These are phyloP conservation scores for Chytriomyces sp. DNA, from an alignment of 192 early-diverging fungal species.

Conservation along the genomic window DNA sequence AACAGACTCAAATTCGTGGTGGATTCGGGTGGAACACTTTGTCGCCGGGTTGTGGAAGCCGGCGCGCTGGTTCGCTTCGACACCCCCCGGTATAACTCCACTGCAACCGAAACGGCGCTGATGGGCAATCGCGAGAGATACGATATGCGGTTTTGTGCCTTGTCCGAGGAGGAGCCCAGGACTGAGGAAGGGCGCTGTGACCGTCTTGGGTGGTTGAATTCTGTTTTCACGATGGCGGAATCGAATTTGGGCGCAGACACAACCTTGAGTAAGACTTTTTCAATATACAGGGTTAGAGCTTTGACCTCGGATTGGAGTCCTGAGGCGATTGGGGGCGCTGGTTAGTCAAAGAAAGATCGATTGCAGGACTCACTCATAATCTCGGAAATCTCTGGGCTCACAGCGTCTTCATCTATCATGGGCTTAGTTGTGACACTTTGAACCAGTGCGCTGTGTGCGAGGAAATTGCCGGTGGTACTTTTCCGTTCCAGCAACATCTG, in stretches of 20 bases:
- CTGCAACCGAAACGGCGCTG: neutral
- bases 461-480: slow-evolving; percentile 4
- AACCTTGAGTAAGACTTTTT: slow-evolving; percentile 6
- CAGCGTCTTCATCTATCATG: neutral
- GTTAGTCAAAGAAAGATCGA: neutral
- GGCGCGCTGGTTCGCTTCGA: neutral
- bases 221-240: neutral
- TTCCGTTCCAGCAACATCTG: neutral
- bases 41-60: neutral
- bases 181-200: neutral
- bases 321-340: neutral
- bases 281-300: slow-evolving; percentile 32
- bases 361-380: neutral
- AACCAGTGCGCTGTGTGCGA: neutral
- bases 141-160: neutral
- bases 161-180: neutral
- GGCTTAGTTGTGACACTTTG: neutral
- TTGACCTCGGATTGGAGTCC: slow-evolving; percentile 40
- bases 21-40: neutral
- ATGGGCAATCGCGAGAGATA: neutral
- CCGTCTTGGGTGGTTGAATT: neutral
- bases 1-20: too few species aligned
- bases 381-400: neutral
- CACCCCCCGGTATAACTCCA: neutral
- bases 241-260: neutral